Base-by-base conservation (phyloP, 805 yeast species). In the Candida vaughaniae region DNA sequence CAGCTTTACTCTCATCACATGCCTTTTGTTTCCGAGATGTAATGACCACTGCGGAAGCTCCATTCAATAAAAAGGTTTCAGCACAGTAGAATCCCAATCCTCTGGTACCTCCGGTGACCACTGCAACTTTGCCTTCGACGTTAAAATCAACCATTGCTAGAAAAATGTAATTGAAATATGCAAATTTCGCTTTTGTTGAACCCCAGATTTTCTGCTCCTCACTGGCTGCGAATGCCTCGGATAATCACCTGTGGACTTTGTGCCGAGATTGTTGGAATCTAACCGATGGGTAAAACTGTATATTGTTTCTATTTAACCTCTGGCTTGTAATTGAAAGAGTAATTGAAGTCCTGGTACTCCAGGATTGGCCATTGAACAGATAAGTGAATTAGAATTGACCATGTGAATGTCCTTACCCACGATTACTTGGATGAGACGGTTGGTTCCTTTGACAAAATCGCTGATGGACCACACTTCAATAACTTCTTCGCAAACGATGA, bases 71-170 rank as follows among this genome's bases (percentile, higher is more conserved):
- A 28, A 80, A 67, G 1, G 77, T 78, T 52, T 80, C 85, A 12
- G 86, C 85, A 58, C 82, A 77, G 52, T 77, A 60, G 29, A 78
- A 72, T 0, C 91, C 91, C 32, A 83, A 75, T 0, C 91, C 91
- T 48, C 90, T 66, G 17, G 87, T 77, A 19, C 89, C 88, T 3
- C 89, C 90, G 5, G 90, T 82, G 43, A 82, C 69, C 4, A 77
- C 75, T 0, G 83, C 87, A 7, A 73, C 69, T 58, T 80, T 82
- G 11, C 83, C 85, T 42, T 77, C 61, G 25, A 78, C 78, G 47
- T 67, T 67, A 33, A 58, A 60, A 42, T 67, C 71, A 19, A 67
- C 71, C 73, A 66, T 68, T 19, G 10, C 22, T 31, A 5, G 5
- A 25, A 33, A 31, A 18, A 10, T 22, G 28, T 25, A 8, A 12